Percentiles rank a stretch among this genome's conserved stretches.
phyloP scores from a whole-genome alignment of 129 eudicot species.

The Scalesia atractyloides region DNA sequence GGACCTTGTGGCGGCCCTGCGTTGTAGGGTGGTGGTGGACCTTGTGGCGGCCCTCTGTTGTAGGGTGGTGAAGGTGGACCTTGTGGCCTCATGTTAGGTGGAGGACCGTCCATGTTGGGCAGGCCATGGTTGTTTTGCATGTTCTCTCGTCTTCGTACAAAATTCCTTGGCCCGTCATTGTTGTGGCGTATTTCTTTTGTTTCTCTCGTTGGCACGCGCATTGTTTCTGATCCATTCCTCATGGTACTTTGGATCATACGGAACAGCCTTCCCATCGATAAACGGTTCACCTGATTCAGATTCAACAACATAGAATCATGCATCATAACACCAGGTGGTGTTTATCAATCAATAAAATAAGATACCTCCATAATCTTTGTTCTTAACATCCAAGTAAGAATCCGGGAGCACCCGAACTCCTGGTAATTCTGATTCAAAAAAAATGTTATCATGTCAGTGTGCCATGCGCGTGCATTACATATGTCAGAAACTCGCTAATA shows the following conservation, averaged over 20 bases:
- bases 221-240: constrained; percentile 96
- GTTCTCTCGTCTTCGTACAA: constrained; percentile 67
- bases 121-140: constrained; percentile 45
- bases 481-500: too few species aligned
- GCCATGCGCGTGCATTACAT: too few species aligned
- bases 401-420: constrained; percentile 97
- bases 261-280: constrained; percentile 84
- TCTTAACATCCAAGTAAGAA: constrained; percentile 86
- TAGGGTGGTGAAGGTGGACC: constrained; percentile 11
- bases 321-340: not conserved
- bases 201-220: constrained; percentile 80
- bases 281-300: constrained; percentile 76
- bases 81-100: constrained; percentile 25
- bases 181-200: constrained; percentile 81
- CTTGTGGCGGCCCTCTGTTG: constrained; percentile 27
- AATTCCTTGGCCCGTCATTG: constrained; percentile 74
- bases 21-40: not conserved
- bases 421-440: constrained; percentile 50
- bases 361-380: constrained; percentile 95
- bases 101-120: constrained; percentile 33
- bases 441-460: not conserved
- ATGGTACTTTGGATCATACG: constrained; percentile 93
- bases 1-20: constrained; percentile 32
- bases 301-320: not conserved
- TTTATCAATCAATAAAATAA: not conserved